These are phyloP conservation scores for Ophiostoma sp. DNA, from an alignment of 2,329 filamentous ascomycete genomes.

Conservation along the genomic window DNA sequence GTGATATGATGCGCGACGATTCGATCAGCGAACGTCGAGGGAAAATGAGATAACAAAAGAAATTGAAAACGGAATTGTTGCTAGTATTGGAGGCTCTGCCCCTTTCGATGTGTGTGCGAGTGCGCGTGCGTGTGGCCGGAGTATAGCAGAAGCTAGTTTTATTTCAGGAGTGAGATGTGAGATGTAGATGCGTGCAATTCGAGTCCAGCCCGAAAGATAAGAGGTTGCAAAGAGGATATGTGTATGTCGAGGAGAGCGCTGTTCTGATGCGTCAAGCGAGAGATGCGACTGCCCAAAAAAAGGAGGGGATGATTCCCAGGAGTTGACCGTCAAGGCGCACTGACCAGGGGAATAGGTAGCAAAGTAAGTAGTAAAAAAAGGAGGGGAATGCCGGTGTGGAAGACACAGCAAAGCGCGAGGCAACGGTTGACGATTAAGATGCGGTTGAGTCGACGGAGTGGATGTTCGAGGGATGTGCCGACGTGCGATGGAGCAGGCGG, in stretches of 20 bases:
- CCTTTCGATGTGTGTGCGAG: slow-evolving; percentile 20
- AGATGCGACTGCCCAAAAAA: slow-evolving; percentile 23
- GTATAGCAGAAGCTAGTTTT: slow-evolving; percentile 15
- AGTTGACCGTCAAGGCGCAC: slow-evolving; percentile 30
- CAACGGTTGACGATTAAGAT: background rate
- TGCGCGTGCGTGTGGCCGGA: slow-evolving; percentile 1
- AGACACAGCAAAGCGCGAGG: background rate
- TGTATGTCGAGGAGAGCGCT: slow-evolving; percentile 26
- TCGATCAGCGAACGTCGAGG: slow-evolving; percentile 23
- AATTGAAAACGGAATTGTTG: slow-evolving; percentile 13
- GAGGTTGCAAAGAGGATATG: background rate
- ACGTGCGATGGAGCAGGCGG: slow-evolving; percentile 5
- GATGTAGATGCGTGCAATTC: slow-evolving; percentile 23
- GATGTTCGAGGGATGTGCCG: background rate
- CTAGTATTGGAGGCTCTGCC: slow-evolving; percentile 27
- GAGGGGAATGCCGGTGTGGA: slow-evolving; percentile 15
- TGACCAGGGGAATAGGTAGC: slow-evolving; percentile 20
- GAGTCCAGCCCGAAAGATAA: slow-evolving; percentile 34
- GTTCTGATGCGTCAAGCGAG: slow-evolving; percentile 32
- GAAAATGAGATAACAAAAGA: background rate
- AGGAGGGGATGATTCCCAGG: slow-evolving; percentile 21
- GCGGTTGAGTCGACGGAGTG: background rate
- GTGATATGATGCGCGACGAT: slow-evolving; percentile 8
- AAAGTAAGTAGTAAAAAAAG: slow-evolving; percentile 4
- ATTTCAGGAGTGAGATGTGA: background rate